phyloP scores from a whole-genome alignment of 495 filamentous ascomycete genomes.

The Daldinia caldariorum region DNA sequence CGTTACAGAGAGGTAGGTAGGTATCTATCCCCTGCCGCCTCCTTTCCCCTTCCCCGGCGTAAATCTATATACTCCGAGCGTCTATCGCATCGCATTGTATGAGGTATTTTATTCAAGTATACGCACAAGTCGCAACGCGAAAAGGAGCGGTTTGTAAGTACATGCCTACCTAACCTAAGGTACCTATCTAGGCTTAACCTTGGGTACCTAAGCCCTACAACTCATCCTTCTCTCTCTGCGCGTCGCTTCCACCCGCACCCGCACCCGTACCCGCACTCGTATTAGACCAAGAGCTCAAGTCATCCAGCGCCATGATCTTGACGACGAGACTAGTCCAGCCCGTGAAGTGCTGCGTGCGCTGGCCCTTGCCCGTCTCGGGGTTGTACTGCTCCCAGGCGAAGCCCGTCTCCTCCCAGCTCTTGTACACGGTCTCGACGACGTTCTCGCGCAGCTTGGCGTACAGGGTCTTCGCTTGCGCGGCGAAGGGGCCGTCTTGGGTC shows the following conservation, averaged over 20 bases:
- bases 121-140: background rate
- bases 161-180: too few relatives aligned
- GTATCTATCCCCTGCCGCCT: background rate
- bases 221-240: constrained; percentile 43
- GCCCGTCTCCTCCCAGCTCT: constrained; percentile 86
- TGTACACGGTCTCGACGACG: constrained; percentile 88
- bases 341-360: constrained; percentile 97
- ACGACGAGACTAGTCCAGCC: constrained; percentile 98
- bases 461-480: constrained; percentile 72
- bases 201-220: constrained; percentile 43
- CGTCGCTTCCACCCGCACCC: constrained; percentile 1
- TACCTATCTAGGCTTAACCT: too few relatives aligned
- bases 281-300: constrained; percentile 40
- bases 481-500: constrained; percentile 70
- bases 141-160: background rate
- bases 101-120: too few relatives aligned
- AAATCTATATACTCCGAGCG: background rate
- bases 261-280: too few relatives aligned
- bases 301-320: constrained; percentile 91
- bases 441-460: constrained; percentile 83
- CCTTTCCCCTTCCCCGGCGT: background rate
- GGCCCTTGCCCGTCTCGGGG: constrained; percentile 88
- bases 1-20: background rate
- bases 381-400: constrained; percentile 99
- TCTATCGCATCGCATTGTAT: background rate